Conservation (phyloP, 1,284 basidiomycete genomes). For the Apiotrichum siamense region DNA sequence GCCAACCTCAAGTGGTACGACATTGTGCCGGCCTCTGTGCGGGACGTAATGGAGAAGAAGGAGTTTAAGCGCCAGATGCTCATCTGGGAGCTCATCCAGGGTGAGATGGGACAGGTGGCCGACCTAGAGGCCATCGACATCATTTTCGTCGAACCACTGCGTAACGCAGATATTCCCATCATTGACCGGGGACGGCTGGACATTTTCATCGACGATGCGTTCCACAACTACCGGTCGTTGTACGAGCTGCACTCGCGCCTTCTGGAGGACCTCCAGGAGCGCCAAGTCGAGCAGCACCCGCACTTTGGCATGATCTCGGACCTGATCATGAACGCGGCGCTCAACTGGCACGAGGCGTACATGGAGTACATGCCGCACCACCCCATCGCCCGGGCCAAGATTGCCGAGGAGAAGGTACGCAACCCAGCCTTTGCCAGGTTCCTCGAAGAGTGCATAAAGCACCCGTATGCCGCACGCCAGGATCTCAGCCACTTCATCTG, state of each 20-base stretch:
- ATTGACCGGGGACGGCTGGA: slow-evolving; percentile 66
- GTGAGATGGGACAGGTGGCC: slow-evolving; percentile 89
- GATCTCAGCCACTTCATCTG: slow-evolving; percentile 86
- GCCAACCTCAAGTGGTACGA: slow-evolving; percentile 82
- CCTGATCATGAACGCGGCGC: slow-evolving; percentile 75
- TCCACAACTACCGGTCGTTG: slow-evolving; percentile 67
- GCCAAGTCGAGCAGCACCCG: slow-evolving; percentile 87
- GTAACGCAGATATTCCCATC: slow-evolving; percentile 66
- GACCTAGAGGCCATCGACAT: slow-evolving; percentile 84
- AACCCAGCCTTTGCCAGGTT: slow-evolving; percentile 77
- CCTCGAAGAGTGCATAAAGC: slow-evolving; percentile 53
- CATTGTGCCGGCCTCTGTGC: slow-evolving; percentile 64
- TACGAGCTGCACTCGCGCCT: slow-evolving; percentile 71
- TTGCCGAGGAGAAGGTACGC: slow-evolving; percentile 76
- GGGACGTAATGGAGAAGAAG: slow-evolving; percentile 61
- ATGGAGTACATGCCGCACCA: slow-evolving; percentile 89
- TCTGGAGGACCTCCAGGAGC: slow-evolving; percentile 71
- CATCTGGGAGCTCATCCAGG: slow-evolving; percentile 92
- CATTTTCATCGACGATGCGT: slow-evolving; percentile 80
- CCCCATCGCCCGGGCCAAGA: slow-evolving; percentile 83
- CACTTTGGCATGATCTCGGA: slow-evolving; percentile 76
- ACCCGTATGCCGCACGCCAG: slow-evolving; percentile 53
- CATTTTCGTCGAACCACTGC: slow-evolving; percentile 66
- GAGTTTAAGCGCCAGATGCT: slow-evolving; percentile 85
- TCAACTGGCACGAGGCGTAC: slow-evolving; percentile 90